Conservation (phyloP, 208 protist genomes). For the Naegleria gruberi region DNA sequence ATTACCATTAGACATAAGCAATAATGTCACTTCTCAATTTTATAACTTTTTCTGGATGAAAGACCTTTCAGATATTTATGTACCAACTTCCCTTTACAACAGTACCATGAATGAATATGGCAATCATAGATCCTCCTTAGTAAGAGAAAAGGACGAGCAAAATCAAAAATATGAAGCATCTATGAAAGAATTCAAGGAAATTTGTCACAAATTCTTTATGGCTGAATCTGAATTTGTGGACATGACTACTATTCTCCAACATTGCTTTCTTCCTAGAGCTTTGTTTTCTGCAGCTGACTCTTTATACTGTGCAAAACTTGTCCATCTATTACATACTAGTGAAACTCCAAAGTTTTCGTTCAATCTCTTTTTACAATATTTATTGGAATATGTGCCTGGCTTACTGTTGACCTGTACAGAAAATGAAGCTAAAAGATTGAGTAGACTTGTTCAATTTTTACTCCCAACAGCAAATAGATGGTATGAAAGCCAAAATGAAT, state of each 20-base stretch:
- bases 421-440: neutral
- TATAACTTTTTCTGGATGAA: slow-evolving; percentile 8
- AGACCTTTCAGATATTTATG: neutral
- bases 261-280: neutral
- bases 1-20: neutral
- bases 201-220: neutral
- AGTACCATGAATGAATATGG: neutral
- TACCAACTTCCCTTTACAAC: neutral
- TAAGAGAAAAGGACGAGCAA: neutral
- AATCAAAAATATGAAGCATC: neutral
- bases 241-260: neutral
- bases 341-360: neutral
- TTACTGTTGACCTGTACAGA: neutral
- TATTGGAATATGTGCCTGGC: neutral
- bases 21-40: neutral
- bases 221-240: neutral
- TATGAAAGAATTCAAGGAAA: neutral
- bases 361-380: neutral
- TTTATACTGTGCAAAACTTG: slow-evolving; percentile 4
- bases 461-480: neutral
- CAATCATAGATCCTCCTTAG: neutral
- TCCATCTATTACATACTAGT: neutral
- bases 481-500: neutral
- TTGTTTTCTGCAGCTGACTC: neutral
- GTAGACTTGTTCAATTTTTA: neutral